Percentiles rank a stretch among this genome's conserved stretches.
Evolutionary conservation across 1,139 yeast species (phyloP).

Genomic region (Hansenula anomala): DNA sequence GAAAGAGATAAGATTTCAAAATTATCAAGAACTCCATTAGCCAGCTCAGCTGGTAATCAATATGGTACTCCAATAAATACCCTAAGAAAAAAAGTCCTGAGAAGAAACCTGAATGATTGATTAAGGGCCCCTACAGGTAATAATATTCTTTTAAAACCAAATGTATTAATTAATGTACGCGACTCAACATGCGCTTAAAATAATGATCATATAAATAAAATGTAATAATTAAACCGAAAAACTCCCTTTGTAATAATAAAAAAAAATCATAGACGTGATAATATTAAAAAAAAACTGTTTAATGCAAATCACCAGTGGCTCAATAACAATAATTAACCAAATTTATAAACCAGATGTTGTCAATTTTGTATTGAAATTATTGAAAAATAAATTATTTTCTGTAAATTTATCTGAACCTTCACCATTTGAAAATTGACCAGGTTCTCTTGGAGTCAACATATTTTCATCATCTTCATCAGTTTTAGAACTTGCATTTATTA

Average conservation of each 20-base stretch:
- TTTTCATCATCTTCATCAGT: neutral
- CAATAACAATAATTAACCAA: neutral
- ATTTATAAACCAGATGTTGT: neutral
- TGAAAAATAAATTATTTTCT: neutral
- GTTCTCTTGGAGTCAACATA: neutral
- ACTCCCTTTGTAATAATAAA: too few relatives aligned
- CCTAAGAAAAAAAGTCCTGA: slow-evolving; percentile 4
- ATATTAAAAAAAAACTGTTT: too few relatives aligned
- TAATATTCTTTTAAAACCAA: too few relatives aligned
- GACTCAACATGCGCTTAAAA: too few relatives aligned
- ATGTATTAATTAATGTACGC: too few relatives aligned
- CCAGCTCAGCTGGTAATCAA: neutral
- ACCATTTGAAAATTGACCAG: neutral
- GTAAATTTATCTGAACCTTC: neutral
- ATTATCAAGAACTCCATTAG: neutral
- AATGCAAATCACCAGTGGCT: neutral
- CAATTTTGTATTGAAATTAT: slow-evolving; percentile 2
- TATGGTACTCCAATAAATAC: slow-evolving; percentile 3
- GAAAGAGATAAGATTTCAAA: slow-evolving; percentile 7
- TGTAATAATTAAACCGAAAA: too few relatives aligned
- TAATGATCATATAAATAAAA: too few relatives aligned
- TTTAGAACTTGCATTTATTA: neutral
- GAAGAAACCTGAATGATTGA: slow-evolving; percentile 1
- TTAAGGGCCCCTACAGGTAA: too few relatives aligned
- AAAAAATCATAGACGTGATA: too few relatives aligned